Percentiles rank a stretch among this genome's conserved stretches.
phyloP scores from a whole-genome alignment of 306 rosid species.

The Citrullus amarus region DNA sequence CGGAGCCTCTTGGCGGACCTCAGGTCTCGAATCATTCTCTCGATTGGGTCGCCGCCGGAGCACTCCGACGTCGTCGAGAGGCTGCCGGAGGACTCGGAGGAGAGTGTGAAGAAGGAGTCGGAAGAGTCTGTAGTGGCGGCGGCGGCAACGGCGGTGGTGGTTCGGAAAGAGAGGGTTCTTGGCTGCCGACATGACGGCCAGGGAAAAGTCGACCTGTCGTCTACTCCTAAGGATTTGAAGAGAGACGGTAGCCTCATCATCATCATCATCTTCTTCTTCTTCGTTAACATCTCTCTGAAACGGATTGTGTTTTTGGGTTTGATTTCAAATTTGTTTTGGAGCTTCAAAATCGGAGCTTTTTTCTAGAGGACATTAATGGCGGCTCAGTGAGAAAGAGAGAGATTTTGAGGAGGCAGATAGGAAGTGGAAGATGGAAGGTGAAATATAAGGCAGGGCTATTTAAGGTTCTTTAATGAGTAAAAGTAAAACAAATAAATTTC shows the following conservation, averaged over 20 bases:
- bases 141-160: constrained; percentile 22
- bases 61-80: constrained; percentile 1
- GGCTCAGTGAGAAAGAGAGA: not conserved
- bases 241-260: constrained; percentile 61
- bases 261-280: constrained; percentile 25
- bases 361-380: not conserved
- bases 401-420: not conserved
- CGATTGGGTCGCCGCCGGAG: constrained; percentile 28
- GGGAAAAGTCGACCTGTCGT: constrained; percentile 33
- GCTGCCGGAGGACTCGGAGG: constrained; percentile 1
- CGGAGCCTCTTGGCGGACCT: constrained; percentile 56
- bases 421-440: not conserved
- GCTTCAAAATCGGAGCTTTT: not conserved
- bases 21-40: constrained; percentile 43
- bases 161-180: constrained; percentile 67
- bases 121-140: constrained; percentile 24
- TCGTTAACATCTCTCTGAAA: not conserved
- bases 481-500: not conserved
- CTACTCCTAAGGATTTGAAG: constrained; percentile 21
- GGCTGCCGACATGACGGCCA: constrained; percentile 75
- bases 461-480: not conserved
- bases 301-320: not conserved
- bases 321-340: not conserved
- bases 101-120: not conserved
- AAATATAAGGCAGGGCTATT: not conserved